Percentiles rank a stretch among this genome's conserved stretches.
Evolutionary conservation across 164 flowering plant species (phyloP).

Genomic region (Paratinospora sagittata): DNA sequence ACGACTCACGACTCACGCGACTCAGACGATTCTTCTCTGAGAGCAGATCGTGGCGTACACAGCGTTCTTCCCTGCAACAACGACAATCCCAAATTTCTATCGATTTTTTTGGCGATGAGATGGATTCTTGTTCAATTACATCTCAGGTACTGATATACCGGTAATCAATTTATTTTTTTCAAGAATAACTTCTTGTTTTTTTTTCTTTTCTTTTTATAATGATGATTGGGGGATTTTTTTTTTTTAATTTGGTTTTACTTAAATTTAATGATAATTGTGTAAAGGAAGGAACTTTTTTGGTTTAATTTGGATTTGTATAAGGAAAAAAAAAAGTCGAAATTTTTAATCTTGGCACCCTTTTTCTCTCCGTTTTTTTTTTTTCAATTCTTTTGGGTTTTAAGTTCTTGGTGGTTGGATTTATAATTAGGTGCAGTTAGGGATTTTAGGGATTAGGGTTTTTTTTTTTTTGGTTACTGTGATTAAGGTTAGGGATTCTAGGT

Average conservation of each 20-base stretch:
- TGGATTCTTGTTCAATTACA: background rate
- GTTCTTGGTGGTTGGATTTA: background rate
- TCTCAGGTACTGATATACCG: background rate
- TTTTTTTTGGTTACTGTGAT: background rate
- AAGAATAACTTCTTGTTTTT: background rate
- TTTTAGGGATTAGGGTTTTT: background rate
- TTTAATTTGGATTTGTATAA: background rate
- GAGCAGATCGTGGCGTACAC: background rate
- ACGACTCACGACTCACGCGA: slow-evolving; percentile 5
- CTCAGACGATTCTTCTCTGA: slow-evolving; percentile 1
- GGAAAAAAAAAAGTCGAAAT: background rate
- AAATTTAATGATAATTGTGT: background rate
- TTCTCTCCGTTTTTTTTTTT: no score
- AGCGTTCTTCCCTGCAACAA: background rate
- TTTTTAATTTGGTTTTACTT: background rate
- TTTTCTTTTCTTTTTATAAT: background rate
- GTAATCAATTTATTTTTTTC: background rate
- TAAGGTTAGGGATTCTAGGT: background rate
- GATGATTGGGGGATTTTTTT: background rate
- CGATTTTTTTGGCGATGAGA: background rate
- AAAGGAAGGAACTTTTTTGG: background rate
- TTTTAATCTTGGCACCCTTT: background rate
- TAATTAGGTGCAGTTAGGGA: background rate
- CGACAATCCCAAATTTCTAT: background rate
- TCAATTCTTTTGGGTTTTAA: background rate